Base-by-base conservation (phyloP, 495 filamentous ascomycete species). In the Staphylotrichum longicolle region DNA sequence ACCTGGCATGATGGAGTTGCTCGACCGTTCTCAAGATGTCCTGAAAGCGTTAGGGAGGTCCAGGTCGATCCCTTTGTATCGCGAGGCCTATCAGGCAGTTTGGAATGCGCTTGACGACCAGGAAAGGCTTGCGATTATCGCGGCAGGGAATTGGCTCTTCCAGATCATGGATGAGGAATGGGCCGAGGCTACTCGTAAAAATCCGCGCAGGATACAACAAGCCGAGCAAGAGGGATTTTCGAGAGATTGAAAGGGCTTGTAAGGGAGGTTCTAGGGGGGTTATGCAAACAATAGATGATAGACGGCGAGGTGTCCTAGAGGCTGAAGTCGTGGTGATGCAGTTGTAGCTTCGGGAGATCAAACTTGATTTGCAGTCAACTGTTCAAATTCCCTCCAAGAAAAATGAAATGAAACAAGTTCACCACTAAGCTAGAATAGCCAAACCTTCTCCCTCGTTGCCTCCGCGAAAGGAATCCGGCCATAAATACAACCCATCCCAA, bases 81-180 rank as follows among this genome's bases (percentile, higher is more conserved):
- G 40, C 14, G 44, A 57, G 44, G 55, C 55, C 44, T 12, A 58
- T 48, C 11, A 58, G 55, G 55, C 55, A 49, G 33, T 49, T 49
- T 58, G 55, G 55, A 41, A 49, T 58, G 55, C 55, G 44, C 45
- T 58, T 58, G 55, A 58, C 55, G 55, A 58, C 55, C 45, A 58
- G 55, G 55, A 58, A 58, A 58, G n/a, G 44, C 55, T 48, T 58
- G 55, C 55, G 45, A 49, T 58, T 58, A 40, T 58, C 49, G 44
- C 55, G 45, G 55, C 45, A 49, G 0, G 6, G 2, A 10, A 58
- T 49, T 44, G 55, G 55, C n/a, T 58, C 20, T 20, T 30, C 5
- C 55, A 58, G 41, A 58, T 58, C 47, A 49, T 15, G 54, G 55
- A 58, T 49, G 55, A 58, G 44, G 55, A 58, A 58, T 40, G 44